phyloP scores from a whole-genome alignment of 2,329 filamentous ascomycete genomes.

The Scolecobasidium constrictum region DNA sequence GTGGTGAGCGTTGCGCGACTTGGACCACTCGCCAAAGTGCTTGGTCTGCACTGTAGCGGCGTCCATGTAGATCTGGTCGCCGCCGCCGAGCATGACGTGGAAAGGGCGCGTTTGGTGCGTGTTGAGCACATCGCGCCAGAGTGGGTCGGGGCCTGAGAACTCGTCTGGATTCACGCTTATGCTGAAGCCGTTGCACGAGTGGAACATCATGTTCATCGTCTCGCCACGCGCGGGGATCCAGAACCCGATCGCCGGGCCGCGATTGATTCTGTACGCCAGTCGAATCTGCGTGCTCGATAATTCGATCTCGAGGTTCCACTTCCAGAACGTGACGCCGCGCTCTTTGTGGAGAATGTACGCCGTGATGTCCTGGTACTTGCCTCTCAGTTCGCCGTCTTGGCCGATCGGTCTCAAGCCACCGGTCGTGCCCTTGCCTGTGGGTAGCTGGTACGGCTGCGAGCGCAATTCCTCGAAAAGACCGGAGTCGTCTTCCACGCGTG shows the following conservation, averaged over 20 bases:
- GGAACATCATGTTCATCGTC: constrained; percentile 98
- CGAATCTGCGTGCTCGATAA: constrained; percentile 66
- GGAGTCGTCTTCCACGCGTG: constrained; percentile 66
- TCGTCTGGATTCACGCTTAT: constrained; percentile 63
- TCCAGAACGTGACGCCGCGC: constrained; percentile 87
- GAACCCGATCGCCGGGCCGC: constrained; percentile 77
- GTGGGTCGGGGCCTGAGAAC: constrained; percentile 84
- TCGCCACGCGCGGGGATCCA: constrained; percentile 82
- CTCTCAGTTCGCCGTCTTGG: constrained; percentile 68
- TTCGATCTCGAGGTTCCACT: constrained; percentile 91
- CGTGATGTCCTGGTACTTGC: constrained; percentile 72
- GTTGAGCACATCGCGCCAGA: constrained; percentile 95
- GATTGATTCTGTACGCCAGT: constrained; percentile 91
- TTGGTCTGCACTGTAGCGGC: constrained; percentile 62
- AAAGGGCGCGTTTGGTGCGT: constrained; percentile 85
- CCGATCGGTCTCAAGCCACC: constrained; percentile 29
- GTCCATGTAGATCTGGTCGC: constrained; percentile 96
- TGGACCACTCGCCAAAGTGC: constrained; percentile 75
- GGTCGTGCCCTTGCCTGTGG: background rate
- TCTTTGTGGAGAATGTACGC: constrained; percentile 77
- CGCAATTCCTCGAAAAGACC: constrained; percentile 68
- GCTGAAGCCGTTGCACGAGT: constrained; percentile 96
- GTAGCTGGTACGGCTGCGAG: constrained; percentile 29
- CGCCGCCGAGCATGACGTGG: constrained; percentile 96
- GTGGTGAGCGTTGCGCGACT: constrained; percentile 64